Evolutionary conservation across 192 early-diverging fungal species (phyloP).

Genomic region (Podila horticola): DNA sequence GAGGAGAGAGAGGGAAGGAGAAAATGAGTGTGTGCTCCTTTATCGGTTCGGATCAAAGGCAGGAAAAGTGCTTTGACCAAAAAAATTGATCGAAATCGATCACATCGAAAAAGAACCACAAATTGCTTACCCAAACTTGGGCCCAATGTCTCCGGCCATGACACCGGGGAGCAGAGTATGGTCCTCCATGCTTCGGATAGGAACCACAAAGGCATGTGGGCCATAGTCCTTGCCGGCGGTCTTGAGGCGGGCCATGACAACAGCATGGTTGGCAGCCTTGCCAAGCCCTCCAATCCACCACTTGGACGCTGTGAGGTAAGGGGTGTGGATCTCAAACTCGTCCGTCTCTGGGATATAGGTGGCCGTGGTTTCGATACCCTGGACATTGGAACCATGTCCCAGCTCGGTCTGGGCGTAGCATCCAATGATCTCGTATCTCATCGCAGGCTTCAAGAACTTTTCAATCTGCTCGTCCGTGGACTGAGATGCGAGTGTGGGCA

Average conservation of each 20-base stretch:
- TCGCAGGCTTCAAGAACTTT: conserved; percentile 76
- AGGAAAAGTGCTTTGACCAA: conserved; percentile 12
- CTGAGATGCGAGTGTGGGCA: conserved; percentile 79
- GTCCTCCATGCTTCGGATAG: conserved; percentile 76
- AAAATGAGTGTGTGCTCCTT: neutral
- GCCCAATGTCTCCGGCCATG: conserved; percentile 86
- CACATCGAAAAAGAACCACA: conserved; percentile 21
- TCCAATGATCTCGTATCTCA: conserved; percentile 81
- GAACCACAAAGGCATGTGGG: conserved; percentile 83
- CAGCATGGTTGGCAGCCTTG: conserved; percentile 81
- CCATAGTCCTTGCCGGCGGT: conserved; percentile 79
- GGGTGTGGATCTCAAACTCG: conserved; percentile 88
- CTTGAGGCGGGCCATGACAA: conserved; percentile 85
- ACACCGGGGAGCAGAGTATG: conserved; percentile 81
- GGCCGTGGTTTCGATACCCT: conserved; percentile 89
- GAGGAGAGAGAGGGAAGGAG: neutral
- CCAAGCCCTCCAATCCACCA: conserved; percentile 92
- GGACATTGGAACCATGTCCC: conserved; percentile 82
- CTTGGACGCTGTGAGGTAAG: conserved; percentile 79
- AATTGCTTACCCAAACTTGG: conserved; percentile 77
- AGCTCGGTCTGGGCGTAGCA: conserved; percentile 91
- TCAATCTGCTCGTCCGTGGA: conserved; percentile 79
- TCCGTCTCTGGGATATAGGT: conserved; percentile 84
- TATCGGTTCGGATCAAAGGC: neutral
- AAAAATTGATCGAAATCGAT: conserved; percentile 80